Conservation (phyloP, 2,329 filamentous ascomycete genomes). For the Diatrype stigma region DNA sequence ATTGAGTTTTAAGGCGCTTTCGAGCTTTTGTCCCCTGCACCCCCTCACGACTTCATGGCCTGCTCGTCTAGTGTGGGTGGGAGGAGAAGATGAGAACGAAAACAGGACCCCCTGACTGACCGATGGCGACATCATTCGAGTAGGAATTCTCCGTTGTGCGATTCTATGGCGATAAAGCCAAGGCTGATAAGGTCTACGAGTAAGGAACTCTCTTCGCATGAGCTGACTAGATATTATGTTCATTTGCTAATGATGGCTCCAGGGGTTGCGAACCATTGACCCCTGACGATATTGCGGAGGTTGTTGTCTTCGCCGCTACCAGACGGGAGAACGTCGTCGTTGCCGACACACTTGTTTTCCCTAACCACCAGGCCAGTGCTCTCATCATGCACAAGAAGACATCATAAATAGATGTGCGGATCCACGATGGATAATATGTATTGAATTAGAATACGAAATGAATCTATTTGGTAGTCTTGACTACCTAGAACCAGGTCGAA, state of each 20-base stretch:
- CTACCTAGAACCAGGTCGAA: too few relatives aligned
- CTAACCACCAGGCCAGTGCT: constrained; percentile 62
- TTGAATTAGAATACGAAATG: background rate
- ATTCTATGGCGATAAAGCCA: constrained; percentile 70
- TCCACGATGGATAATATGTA: background rate
- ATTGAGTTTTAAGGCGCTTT: too few relatives aligned
- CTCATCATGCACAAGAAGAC: constrained; percentile 24
- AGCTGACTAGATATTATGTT: background rate
- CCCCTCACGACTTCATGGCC: too few relatives aligned
- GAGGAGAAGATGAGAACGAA: too few relatives aligned
- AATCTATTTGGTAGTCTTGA: background rate
- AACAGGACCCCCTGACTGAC: too few relatives aligned
- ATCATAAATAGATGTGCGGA: constrained; percentile 5
- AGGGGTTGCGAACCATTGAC: constrained; percentile 60
- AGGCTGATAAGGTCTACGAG: constrained; percentile 68
- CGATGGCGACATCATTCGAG: background rate
- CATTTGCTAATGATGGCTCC: constrained; percentile 12
- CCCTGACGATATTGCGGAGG: constrained; percentile 73
- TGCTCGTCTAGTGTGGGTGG: too few relatives aligned
- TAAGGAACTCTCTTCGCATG: constrained; percentile 36
- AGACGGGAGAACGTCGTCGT: constrained; percentile 77
- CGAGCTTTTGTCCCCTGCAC: too few relatives aligned
- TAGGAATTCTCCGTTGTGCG: constrained; percentile 70
- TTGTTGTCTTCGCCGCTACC: constrained; percentile 72
- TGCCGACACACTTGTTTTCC: constrained; percentile 71